phyloP scores from a whole-genome alignment of 352 stramenopile species.

The Albugo laibachii region DNA sequence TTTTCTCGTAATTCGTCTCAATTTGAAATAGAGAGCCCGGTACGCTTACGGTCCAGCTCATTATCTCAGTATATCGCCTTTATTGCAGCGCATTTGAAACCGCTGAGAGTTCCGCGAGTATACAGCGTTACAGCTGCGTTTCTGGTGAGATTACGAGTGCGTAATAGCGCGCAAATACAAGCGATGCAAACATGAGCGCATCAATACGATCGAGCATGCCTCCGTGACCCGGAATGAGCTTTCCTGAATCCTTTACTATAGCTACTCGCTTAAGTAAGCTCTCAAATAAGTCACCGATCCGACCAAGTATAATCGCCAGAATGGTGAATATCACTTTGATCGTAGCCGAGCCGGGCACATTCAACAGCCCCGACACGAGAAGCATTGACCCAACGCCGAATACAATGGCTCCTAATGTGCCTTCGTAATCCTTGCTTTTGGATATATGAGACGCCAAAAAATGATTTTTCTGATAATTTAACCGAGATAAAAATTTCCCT shows the following conservation, averaged over 20 bases:
- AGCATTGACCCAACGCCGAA: constrained; percentile 77
- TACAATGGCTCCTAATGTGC: constrained; percentile 73
- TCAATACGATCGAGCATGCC: constrained; percentile 92
- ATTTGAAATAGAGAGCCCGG: too few relatives aligned
- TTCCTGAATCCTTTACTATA: constrained; percentile 89
- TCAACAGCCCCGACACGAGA: constrained; percentile 45
- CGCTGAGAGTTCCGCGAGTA: too few relatives aligned
- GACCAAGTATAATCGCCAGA: constrained; percentile 81
- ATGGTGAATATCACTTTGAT: constrained; percentile 71
- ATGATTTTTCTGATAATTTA: constrained; percentile 71
- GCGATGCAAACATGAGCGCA: constrained; percentile 82
- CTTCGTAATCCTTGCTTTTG: constrained; percentile 94
- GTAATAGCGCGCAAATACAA: constrained; percentile 50
- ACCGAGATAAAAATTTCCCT: constrained; percentile 73
- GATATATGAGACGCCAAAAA: constrained; percentile 74
- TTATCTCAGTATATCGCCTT: too few relatives aligned
- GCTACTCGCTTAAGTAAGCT: constrained; percentile 91
- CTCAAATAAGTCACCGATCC: constrained; percentile 89
- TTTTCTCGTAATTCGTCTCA: too few relatives aligned
- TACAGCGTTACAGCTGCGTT: too few relatives aligned
- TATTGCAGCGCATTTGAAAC: too few relatives aligned
- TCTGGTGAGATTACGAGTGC: constrained; percentile 1
- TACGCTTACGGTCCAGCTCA: too few relatives aligned
- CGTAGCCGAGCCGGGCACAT: constrained; percentile 51
- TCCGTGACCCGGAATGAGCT: constrained; percentile 90